Conservation (phyloP, 2,329 filamentous ascomycete genomes). For the Apiospora saccharicola region DNA sequence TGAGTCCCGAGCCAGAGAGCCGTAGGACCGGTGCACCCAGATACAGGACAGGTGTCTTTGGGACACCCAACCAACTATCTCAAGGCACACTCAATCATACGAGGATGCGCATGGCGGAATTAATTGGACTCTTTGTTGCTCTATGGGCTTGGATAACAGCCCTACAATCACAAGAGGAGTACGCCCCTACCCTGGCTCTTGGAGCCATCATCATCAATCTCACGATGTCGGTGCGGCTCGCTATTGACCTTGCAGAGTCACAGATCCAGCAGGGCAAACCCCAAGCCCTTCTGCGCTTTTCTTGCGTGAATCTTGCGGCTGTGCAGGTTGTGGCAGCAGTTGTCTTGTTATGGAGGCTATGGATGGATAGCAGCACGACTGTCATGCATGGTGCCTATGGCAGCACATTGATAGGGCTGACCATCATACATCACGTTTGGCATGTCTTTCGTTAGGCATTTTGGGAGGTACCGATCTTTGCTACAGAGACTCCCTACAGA, state of each 20-base stretch:
- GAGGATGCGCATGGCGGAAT: slow-evolving; percentile 36
- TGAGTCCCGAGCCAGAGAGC: slow-evolving; percentile 37
- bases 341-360: slow-evolving; percentile 40
- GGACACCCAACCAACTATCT: neutral
- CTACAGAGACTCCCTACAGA: neutral
- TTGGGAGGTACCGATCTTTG: neutral
- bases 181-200: slow-evolving; percentile 38
- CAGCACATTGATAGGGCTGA: slow-evolving; percentile 38
- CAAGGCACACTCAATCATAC: slow-evolving; percentile 25
- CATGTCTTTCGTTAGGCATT: slow-evolving; percentile 36
- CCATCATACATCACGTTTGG: slow-evolving; percentile 42
- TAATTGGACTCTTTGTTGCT: slow-evolving; percentile 37
- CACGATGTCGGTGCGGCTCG: slow-evolving; percentile 41
- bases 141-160: slow-evolving; percentile 39
- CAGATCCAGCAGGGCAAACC: slow-evolving; percentile 34
- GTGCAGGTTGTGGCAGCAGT: slow-evolving; percentile 37
- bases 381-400: slow-evolving; percentile 36
- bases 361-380: slow-evolving; percentile 33
- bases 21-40: slow-evolving; percentile 22
- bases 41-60: neutral
- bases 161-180: slow-evolving; percentile 37
- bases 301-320: slow-evolving; percentile 39
- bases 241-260: slow-evolving; percentile 40
- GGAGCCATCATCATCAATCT: slow-evolving; percentile 39
- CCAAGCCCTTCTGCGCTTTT: slow-evolving; percentile 35